A percentile compares a stretch with the other conserved stretches of the same genome.
Evolutionary conservation across 805 yeast genomes (phyloP).

Genomic region (Nakazawaea siamensis): DNA sequence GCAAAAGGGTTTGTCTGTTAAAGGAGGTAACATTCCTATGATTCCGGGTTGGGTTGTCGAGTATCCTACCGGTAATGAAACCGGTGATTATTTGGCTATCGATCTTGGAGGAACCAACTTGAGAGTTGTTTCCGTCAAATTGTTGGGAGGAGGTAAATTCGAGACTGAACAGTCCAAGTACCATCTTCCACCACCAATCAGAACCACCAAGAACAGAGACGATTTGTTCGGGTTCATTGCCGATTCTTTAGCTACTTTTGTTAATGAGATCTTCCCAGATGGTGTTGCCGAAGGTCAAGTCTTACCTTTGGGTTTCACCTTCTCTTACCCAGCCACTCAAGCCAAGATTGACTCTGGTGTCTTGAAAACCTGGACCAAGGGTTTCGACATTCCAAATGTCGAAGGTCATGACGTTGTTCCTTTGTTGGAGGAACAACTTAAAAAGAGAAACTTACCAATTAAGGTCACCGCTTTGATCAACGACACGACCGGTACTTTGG

Average conservation of each 20-base stretch:
- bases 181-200: conserved; percentile 66
- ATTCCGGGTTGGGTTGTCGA: conserved; percentile 54
- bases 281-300: conserved; percentile 46
- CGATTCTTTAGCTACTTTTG: conserved; percentile 66
- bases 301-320: conserved; percentile 90
- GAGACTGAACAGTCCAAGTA: conserved; percentile 86
- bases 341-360: conserved; percentile 76
- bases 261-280: conserved; percentile 59
- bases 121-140: conserved; percentile 41
- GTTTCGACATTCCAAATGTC: conserved; percentile 90
- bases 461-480: conserved; percentile 89
- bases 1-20: conserved; percentile 40
- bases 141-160: conserved; percentile 73
- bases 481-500: conserved; percentile 96
- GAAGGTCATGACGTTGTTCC: conserved; percentile 96
- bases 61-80: conserved; percentile 49
- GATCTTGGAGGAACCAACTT: conserved; percentile 59
- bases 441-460: conserved; percentile 65
- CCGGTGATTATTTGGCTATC: conserved; percentile 51
- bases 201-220: conserved; percentile 69
- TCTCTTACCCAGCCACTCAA: conserved; percentile 89
- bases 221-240: conserved; percentile 88
- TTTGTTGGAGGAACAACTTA: conserved; percentile 72
- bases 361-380: conserved; percentile 97
- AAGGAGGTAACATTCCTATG: conserved; percentile 58